phyloP scores from a whole-genome alignment of 2,329 filamentous ascomycete genomes.

The Sarocladium strictum region DNA sequence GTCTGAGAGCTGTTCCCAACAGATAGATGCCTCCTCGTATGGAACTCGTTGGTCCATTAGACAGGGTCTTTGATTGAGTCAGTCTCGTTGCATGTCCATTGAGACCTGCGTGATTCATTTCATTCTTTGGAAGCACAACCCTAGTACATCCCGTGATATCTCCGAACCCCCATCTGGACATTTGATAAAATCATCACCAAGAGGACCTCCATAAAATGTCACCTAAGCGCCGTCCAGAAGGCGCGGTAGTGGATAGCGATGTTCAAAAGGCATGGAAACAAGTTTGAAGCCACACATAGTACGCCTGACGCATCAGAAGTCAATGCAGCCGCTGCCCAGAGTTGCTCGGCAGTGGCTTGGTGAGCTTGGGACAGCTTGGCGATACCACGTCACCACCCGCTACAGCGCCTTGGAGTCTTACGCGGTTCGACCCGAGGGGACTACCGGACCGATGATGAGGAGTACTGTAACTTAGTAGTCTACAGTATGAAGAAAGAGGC shows the following conservation, averaged over 20 bases:
- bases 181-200: not conserved
- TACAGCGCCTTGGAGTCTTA: not conserved
- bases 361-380: conserved; percentile 2
- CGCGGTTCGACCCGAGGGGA: not conserved
- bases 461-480: no score
- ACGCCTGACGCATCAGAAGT: not conserved
- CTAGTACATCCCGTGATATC: not conserved
- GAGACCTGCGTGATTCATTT: no score
- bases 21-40: no score
- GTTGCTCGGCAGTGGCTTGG: not conserved
- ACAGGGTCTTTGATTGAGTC: no score
- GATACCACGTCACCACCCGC: conserved; percentile 6
- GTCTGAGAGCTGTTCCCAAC: no score
- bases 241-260: not conserved
- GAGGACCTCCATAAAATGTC: no score
- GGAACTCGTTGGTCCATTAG: no score
- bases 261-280: no score
- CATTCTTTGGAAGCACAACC: no score
- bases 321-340: not conserved
- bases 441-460: not conserved
- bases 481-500: not conserved
- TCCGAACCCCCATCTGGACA: not conserved
- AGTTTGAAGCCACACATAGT: no score
- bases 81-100: no score
- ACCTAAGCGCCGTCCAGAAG: no score